These are phyloP conservation scores for Pseudogymnoascus sp. DNA, from an alignment of 2,329 filamentous ascomycete genomes.

Conservation along the genomic window DNA sequence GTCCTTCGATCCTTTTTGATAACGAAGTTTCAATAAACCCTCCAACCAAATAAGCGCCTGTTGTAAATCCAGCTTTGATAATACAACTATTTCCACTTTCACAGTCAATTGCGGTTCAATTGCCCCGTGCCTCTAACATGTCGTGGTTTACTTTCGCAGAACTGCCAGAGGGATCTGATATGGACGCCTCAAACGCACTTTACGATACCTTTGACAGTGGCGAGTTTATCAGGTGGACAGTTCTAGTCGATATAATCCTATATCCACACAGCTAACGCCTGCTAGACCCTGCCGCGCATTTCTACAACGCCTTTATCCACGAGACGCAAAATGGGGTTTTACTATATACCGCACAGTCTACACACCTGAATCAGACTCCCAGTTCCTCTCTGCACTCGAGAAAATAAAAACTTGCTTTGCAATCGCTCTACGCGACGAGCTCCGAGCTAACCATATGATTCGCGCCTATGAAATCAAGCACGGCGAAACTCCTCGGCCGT, in stretches of 20 bases:
- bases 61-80: background rate
- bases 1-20: background rate
- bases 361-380: conserved; percentile 19
- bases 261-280: background rate
- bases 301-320: background rate
- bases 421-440: background rate
- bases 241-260: background rate
- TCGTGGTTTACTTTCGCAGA: background rate
- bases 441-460: background rate
- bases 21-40: background rate
- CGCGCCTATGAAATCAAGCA: conserved; percentile 11
- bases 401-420: conserved; percentile 11
- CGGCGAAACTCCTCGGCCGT: background rate
- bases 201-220: background rate
- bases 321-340: conserved; percentile 7
- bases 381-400: conserved; percentile 16
- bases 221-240: background rate
- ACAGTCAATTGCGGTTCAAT: background rate
- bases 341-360: conserved; percentile 23
- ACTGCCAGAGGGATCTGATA: background rate
- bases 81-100: background rate
- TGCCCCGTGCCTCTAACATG: background rate
- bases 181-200: background rate
- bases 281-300: background rate
- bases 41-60: background rate